Percentiles rank a stretch among this genome's conserved stretches.
These are phyloP conservation scores for Eutrema yunnanense DNA, from an alignment of 345 rosid genomes.

Conservation along the genomic window DNA sequence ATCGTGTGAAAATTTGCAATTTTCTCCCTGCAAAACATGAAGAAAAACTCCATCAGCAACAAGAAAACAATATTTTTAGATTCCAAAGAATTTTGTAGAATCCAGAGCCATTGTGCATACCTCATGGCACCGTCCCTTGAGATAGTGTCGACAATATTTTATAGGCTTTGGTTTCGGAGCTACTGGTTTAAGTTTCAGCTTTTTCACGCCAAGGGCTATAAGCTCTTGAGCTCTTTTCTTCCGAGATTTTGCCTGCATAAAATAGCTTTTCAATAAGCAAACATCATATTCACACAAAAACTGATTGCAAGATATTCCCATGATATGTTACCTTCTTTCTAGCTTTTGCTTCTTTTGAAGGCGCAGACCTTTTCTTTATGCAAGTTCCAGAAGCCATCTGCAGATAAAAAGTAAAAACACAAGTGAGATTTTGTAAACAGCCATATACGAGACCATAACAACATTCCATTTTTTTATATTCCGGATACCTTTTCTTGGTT, in stretches of 20 bases:
- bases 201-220: constrained; percentile 69
- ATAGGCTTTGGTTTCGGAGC: constrained; percentile 53
- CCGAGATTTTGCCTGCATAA: constrained; percentile 53
- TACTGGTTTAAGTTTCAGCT: constrained; percentile 63
- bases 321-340: constrained; percentile 52
- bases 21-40: constrained; percentile 52
- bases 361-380: constrained; percentile 43
- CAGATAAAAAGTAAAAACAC: not conserved
- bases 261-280: constrained; percentile 10
- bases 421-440: constrained; percentile 11
- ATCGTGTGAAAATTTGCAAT: constrained; percentile 91
- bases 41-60: not conserved
- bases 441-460: not conserved
- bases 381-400: constrained; percentile 10
- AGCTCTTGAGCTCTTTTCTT: constrained; percentile 73
- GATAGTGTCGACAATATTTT: constrained; percentile 62
- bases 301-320: not conserved
- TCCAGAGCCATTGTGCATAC: constrained; percentile 29
- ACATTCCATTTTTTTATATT: not conserved
- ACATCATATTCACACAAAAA: not conserved
- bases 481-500: constrained; percentile 37
- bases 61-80: not conserved
- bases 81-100: not conserved
- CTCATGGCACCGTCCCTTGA: constrained; percentile 78
- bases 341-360: constrained; percentile 45